Evolutionary conservation across 2,329 filamentous ascomycete genomes (phyloP), one percentile per base, ranked within the genome.

Genomic region (Pestalotiopsis sp.): DNA sequence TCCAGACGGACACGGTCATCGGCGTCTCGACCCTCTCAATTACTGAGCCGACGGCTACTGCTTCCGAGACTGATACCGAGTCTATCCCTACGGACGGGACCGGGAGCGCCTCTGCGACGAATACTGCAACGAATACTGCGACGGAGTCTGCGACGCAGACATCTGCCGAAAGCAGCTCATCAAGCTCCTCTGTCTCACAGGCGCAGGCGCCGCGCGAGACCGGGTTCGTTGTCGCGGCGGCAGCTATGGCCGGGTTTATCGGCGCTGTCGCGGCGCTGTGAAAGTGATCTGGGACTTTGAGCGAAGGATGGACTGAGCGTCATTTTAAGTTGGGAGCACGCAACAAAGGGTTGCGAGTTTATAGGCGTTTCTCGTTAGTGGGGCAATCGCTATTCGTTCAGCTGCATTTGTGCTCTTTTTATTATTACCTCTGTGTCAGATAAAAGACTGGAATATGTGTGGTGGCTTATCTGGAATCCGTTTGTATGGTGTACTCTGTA

Each of bases 161-260:
- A 35, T 35, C 30, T n/a, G 17, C 59, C 59, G 24, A 22, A 2
- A 30, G 56, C 14, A 17, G n/a, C 20, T 44, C 55, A n/a, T 52
- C n/a, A 22, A 52, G 44, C 17, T 14, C 26, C 17, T 60, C 65
- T 10, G 57, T 57, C 9, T 65, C 65, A 22, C 39, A 61, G 30
- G 65, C 55, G 17, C 22, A 13, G 22, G 65, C 65, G 17, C 65
- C 65, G n/a, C 65, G 56, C 11, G 35, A 66, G 65, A 66, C 65
- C 11, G 65, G 65, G 5, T 48, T 66, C 7, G 38, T 52, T 7
- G 20, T 61, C 24, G 56, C 65, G 4, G 65, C 65, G 7, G 65
- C 56, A 6, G 65, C 57, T 11, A 22, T 55, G 5, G 65, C 35
- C 30, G 65, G 65, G 2, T 61, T 66, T 9, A 17, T 66, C 3